phyloP scores from a whole-genome alignment of 139 green algal genomes.

The Penium margaritaceum region DNA sequence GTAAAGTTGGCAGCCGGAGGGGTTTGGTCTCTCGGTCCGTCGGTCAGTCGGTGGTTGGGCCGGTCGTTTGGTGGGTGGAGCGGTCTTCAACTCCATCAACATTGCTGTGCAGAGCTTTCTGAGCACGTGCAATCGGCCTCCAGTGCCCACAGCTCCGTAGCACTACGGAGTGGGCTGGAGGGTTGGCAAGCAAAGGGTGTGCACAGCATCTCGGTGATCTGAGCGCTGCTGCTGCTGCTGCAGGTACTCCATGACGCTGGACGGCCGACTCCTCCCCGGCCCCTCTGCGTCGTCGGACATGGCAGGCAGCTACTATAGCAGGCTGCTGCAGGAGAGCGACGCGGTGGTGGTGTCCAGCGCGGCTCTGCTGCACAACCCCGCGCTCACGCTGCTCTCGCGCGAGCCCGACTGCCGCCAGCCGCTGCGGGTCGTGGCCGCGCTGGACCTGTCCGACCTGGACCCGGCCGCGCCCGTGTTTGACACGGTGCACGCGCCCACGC shows the following conservation, averaged over 20 bases:
- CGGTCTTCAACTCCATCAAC: no score
- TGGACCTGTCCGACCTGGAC: slow-evolving; percentile 3
- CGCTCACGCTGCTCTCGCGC: slow-evolving; percentile 10
- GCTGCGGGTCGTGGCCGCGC: slow-evolving; percentile 4
- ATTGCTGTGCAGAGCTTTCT: no score
- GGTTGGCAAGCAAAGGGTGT: no score
- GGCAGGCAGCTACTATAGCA: slow-evolving; percentile 28
- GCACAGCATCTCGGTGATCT: no score
- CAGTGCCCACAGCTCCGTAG: no score
- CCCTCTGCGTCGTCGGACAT: neutral
- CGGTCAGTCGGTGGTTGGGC: no score
- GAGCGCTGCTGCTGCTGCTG: no score
- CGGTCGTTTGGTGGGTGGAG: no score
- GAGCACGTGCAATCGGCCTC: no score
- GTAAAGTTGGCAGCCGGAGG: no score
- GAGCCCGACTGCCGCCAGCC: slow-evolving; percentile 25
- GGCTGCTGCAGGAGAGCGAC: slow-evolving; percentile 14
- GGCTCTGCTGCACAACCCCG: slow-evolving; percentile 13
- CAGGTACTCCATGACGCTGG: slow-evolving; percentile 35
- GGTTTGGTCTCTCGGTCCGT: no score
- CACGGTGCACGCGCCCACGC: slow-evolving; percentile 1
- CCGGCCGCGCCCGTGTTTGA: slow-evolving; percentile 19
- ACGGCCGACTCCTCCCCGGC: neutral
- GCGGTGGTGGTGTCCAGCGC: slow-evolving; percentile 14
- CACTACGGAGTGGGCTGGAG: no score